Evolutionary conservation across 2,329 filamentous ascomycete species (phyloP).

Genomic region (Colletotrichum gloeosporioides): DNA sequence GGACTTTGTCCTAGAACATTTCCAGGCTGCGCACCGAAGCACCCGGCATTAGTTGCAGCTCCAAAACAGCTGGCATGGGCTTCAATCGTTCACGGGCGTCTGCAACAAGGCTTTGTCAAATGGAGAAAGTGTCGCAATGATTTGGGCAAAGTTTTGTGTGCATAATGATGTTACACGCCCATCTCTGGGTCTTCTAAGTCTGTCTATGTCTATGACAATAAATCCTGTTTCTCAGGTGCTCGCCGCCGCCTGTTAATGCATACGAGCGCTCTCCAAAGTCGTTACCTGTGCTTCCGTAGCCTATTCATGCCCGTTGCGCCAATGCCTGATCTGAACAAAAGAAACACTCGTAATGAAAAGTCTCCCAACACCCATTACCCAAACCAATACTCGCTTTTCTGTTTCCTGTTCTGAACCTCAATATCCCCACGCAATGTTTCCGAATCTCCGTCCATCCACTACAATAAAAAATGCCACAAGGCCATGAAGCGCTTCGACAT

Average conservation of each 20-base stretch:
- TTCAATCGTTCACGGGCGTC: not conserved
- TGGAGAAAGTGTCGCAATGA: not conserved
- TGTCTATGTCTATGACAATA: not conserved
- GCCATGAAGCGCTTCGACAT: not conserved
- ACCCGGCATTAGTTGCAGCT: too few species aligned
- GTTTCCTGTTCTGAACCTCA: not conserved
- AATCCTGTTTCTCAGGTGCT: not conserved
- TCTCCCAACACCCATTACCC: not conserved
- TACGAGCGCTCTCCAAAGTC: not conserved
- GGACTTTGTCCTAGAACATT: not conserved
- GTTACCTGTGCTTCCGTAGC: not conserved
- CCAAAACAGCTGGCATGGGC: not conserved
- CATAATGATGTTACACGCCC: not conserved
- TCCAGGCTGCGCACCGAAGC: not conserved
- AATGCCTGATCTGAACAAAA: not conserved
- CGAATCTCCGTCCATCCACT: not conserved
- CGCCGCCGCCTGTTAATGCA: not conserved
- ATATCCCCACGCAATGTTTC: not conserved
- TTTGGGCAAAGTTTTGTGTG: not conserved
- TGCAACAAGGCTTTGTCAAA: fast-evolving
- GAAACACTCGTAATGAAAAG: not conserved
- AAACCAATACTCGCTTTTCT: not conserved
- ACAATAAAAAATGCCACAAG: not conserved
- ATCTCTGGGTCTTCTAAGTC: not conserved
- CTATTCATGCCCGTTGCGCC: not conserved